These are phyloP conservation scores for Colletotrichum sp. DNA, from an alignment of 2,329 filamentous ascomycete genomes.

Conservation along the genomic window DNA sequence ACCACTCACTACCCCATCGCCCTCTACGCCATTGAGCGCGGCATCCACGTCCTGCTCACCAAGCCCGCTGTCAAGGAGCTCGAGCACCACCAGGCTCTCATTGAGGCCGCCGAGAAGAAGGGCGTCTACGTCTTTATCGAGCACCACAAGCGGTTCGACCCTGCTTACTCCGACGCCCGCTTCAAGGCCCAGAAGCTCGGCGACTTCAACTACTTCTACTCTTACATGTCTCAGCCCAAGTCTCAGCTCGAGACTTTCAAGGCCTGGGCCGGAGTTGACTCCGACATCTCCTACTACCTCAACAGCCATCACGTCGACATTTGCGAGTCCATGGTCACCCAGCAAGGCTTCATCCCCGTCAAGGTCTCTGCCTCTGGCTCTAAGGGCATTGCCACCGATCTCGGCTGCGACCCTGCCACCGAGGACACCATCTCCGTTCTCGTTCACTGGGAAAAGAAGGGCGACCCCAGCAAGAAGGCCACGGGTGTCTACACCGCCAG, in stretches of 20 bases:
- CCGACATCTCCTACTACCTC: conserved; percentile 94
- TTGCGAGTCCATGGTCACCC: conserved; percentile 87
- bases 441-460: conserved; percentile 83
- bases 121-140: conserved; percentile 92
- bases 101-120: conserved; percentile 73
- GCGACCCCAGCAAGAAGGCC: conserved; percentile 71
- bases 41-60: conserved; percentile 90
- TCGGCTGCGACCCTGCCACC: conserved; percentile 81
- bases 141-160: conserved; percentile 96
- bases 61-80: conserved; percentile 92
- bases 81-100: conserved; percentile 76
- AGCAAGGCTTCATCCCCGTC: conserved; percentile 73
- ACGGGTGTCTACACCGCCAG: conserved; percentile 93
- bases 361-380: conserved; percentile 80
- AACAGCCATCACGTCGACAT: conserved; percentile 96
- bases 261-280: conserved; percentile 90
- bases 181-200: conserved; percentile 78
- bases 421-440: conserved; percentile 94
- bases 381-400: conserved; percentile 76
- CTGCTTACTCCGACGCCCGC: conserved; percentile 87
- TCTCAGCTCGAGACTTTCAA: conserved; percentile 93
- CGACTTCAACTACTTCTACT: conserved; percentile 99
- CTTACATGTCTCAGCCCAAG: conserved; percentile 94
- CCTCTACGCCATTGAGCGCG: conserved; percentile 86
- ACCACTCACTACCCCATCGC: conserved; percentile 93